Percentiles rank a stretch among this genome's conserved stretches.
phyloP scores from a whole-genome alignment of 2,329 filamentous ascomycete genomes.

The Fusarium illudens region DNA sequence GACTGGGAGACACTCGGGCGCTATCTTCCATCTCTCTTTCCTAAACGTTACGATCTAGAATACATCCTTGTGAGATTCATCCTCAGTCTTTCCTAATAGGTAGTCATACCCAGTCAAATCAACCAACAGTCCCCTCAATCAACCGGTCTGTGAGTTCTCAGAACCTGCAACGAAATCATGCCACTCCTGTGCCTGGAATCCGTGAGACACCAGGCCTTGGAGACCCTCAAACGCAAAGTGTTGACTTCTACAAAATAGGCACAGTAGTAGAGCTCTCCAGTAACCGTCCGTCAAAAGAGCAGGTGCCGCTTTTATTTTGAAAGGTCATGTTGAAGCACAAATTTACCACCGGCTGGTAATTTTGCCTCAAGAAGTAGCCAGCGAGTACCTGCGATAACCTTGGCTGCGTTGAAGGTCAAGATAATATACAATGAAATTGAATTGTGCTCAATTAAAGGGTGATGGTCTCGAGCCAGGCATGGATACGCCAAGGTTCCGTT shows the following conservation, averaged over 20 bases:
- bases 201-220: not conserved
- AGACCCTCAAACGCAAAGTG: conserved; percentile 1
- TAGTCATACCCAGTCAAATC: not conserved
- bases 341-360: no score
- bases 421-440: no score
- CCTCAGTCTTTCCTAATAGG: not conserved
- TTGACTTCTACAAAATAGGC: no score
- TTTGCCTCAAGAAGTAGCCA: no score
- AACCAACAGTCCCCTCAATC: not conserved
- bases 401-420: no score
- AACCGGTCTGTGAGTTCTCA: not conserved
- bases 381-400: no score
- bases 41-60: conserved; percentile 14
- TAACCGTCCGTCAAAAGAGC: no score
- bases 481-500: not conserved
- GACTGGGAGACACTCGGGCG: conserved; percentile 21
- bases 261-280: no score
- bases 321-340: no score
- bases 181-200: not conserved
- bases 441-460: not conserved
- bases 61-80: conserved; percentile 22
- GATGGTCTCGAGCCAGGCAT: conserved; percentile 1
- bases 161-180: not conserved
- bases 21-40: conserved; percentile 12
- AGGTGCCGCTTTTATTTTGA: no score